Evolutionary conservation across 345 rosid genomes (phyloP).

Genomic region (Gossypium mustelinum): DNA sequence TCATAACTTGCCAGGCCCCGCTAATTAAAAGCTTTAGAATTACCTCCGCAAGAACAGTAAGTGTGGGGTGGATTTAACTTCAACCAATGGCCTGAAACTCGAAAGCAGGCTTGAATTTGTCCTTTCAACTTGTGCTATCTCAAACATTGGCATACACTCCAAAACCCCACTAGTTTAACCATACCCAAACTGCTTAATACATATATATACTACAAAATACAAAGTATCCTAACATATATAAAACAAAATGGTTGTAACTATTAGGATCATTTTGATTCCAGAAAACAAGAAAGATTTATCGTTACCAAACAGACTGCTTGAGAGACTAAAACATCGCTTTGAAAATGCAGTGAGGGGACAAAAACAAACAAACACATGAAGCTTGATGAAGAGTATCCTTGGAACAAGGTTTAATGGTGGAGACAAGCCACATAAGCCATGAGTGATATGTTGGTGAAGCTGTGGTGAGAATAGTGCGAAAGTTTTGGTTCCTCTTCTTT

Average conservation of each 20-base stretch:
- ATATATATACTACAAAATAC: neutral
- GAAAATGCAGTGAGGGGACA: neutral
- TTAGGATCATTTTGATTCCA: neutral
- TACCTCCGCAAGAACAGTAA: slow-evolving; percentile 39
- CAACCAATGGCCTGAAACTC: slow-evolving; percentile 25
- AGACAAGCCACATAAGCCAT: slow-evolving; percentile 9
- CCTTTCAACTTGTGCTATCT: slow-evolving; percentile 23
- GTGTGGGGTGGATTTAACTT: slow-evolving; percentile 31
- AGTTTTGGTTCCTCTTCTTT: slow-evolving; percentile 85
- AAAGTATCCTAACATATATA: neutral
- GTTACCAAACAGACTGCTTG: slow-evolving; percentile 1
- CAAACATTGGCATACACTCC: slow-evolving; percentile 33
- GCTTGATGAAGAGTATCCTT: neutral
- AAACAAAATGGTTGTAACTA: neutral
- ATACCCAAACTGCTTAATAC: neutral
- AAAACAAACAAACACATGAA: neutral
- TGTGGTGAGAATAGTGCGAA: slow-evolving; percentile 64
- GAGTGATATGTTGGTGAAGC: neutral
- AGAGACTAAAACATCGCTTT: neutral
- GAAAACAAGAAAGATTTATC: slow-evolving; percentile 31
- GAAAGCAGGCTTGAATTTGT: slow-evolving; percentile 24
- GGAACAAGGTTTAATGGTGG: neutral
- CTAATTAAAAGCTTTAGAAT: neutral
- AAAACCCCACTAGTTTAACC: neutral
- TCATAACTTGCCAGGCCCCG: neutral